phyloP scores from a whole-genome alignment of 192 early-diverging fungal genomes.

The Umbelopsis ramanniana region DNA sequence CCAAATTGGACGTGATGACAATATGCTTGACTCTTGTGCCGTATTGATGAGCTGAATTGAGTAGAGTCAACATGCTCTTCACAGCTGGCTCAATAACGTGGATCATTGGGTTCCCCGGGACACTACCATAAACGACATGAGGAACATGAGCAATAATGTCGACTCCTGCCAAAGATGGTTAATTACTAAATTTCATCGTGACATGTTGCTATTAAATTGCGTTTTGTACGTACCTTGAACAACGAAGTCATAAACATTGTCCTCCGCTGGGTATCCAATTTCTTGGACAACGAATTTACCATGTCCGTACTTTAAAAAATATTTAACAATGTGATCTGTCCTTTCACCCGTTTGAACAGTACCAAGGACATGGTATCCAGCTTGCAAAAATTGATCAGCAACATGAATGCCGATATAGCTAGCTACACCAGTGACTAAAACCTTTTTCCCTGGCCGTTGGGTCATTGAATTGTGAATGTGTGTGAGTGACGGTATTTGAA shows the following conservation, averaged over 20 bases:
- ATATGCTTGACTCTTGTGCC: slow-evolving; percentile 39
- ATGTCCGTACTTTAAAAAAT: slow-evolving; percentile 5
- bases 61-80: slow-evolving; percentile 42
- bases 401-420: slow-evolving; percentile 50
- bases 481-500: background rate
- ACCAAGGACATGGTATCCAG: slow-evolving; percentile 44
- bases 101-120: slow-evolving; percentile 13
- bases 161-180: background rate
- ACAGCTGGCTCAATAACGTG: slow-evolving; percentile 48
- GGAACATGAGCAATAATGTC: slow-evolving; percentile 49
- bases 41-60: slow-evolving; percentile 36
- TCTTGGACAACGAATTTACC: slow-evolving; percentile 32
- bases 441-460: background rate
- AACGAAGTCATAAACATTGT: slow-evolving; percentile 45
- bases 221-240: slow-evolving; percentile 37
- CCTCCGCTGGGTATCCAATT: slow-evolving; percentile 38
- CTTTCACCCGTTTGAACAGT: slow-evolving; percentile 44
- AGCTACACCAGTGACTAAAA: slow-evolving; percentile 35
- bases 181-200: background rate
- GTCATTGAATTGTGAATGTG: background rate
- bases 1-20: slow-evolving; percentile 49
- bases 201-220: background rate
- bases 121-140: slow-evolving; percentile 34
- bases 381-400: slow-evolving; percentile 45
- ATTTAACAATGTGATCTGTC: background rate